phyloP scores from a whole-genome alignment of 2,329 filamentous ascomycete genomes.

The Aspergillus transmontanensis region DNA sequence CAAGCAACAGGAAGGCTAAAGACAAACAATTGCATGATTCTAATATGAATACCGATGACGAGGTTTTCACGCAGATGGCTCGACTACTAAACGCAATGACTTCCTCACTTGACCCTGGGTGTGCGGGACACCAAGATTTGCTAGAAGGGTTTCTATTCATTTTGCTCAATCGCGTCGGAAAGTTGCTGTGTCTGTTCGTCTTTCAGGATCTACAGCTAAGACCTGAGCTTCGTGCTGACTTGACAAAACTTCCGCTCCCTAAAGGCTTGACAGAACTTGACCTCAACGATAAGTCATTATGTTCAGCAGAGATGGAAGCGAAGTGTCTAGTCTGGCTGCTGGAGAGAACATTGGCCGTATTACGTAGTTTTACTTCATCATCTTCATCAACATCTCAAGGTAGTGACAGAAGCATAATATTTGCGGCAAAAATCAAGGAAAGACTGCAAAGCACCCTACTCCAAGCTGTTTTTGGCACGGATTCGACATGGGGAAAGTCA shows the following conservation, averaged over 20 bases:
- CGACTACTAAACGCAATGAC: conserved; percentile 35
- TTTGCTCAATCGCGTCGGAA: conserved; percentile 43
- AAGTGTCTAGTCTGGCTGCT: conserved; percentile 40
- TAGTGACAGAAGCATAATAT: neutral
- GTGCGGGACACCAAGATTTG: conserved; percentile 33
- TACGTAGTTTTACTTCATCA: conserved; percentile 20
- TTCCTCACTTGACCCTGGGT: conserved; percentile 28
- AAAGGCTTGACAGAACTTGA: conserved; percentile 31
- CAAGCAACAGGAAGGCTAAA: conserved; percentile 9
- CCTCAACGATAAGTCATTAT: conserved; percentile 25
- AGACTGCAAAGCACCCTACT: conserved; percentile 46
- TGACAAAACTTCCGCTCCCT: conserved; percentile 33
- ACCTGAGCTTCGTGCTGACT: conserved; percentile 26
- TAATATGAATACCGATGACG: conserved; percentile 13
- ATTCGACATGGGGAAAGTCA: conserved; percentile 31
- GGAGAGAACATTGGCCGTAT: conserved; percentile 30
- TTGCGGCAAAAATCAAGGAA: conserved; percentile 28
- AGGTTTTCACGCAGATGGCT: conserved; percentile 23
- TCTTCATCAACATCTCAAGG: neutral
- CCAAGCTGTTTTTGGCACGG: conserved; percentile 43
- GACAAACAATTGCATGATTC: neutral
- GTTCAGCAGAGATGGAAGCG: conserved; percentile 36
- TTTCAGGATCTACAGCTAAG: conserved; percentile 39
- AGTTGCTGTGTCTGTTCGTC: conserved; percentile 40
- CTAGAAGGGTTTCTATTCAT: conserved; percentile 47